Base-by-base conservation (phyloP, 805 yeast genomes). In the Metschnikowia arizonensis region DNA sequence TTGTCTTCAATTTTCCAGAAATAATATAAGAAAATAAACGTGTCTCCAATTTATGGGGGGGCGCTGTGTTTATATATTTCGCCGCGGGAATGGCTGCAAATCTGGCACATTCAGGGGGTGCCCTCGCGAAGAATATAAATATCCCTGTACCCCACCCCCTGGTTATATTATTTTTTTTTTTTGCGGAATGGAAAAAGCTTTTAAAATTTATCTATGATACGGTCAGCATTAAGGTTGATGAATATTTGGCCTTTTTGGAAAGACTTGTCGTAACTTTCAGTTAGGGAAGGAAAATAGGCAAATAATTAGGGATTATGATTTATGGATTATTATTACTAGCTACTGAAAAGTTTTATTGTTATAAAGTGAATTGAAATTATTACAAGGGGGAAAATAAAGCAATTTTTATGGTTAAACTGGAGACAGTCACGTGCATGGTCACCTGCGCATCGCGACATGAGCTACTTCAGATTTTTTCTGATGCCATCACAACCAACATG, bases 391-490 rank as follows among this genome's bases (percentile, higher is more conserved):
- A n/a, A n/a, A n/a, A n/a, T n/a, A n/a, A n/a, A n/a, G n/a, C n/a
- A n/a, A n/a, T n/a, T n/a, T n/a, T n/a, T n/a, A n/a, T n/a, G n/a
- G 23, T 21, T 21, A 21, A 6, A 21, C 23, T 21, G 23, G 23
- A 21, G 23, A 3, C 5, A 5, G 3, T 9, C 38, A 34, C 38
- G 29, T 34, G 38, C n/a, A 24, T 4, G n/a, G 1, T n/a, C 40
- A 19, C 33, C 33, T 29, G 40, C 32, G 26, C 40, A 19, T 12
- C 29, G 38, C 38, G 38, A 34, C 38, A 23, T 34, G n/a, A 23
- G 18, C 33, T 37, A 26, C 25, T 18, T 28, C 33, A 37, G 40
- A 18, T 28, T 37, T 35, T 37, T 37, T 37, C 40, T 37, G 26
- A 37, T 21, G 17, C 33, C 40, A 19, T 37, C 33, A 37, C 40